Evolutionary conservation across 139 green algal genomes (phyloP).

Genomic region (Mesostigma viride): DNA sequence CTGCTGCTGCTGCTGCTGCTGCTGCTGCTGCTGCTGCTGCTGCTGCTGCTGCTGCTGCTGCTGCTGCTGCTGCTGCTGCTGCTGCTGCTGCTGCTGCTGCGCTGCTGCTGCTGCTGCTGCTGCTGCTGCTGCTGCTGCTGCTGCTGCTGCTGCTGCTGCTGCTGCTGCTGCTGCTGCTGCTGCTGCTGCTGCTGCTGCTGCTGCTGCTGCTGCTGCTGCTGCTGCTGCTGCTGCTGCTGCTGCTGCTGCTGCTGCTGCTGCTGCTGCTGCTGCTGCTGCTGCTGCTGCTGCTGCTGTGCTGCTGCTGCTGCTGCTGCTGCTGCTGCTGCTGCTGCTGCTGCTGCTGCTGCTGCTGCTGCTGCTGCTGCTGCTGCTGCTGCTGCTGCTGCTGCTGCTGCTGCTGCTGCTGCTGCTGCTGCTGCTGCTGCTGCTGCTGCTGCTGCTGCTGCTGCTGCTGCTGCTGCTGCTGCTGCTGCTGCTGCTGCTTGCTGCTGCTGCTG

Average conservation of each 20-base stretch:
- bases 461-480: neutral
- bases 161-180: slow-evolving; percentile 1
- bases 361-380: slow-evolving; percentile 1
- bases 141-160: slow-evolving; percentile 1
- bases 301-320: neutral
- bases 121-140: slow-evolving; percentile 1
- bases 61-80: neutral
- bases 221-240: neutral
- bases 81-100: neutral
- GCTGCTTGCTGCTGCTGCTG: no score
- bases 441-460: neutral
- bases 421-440: neutral
- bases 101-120: neutral
- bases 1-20: neutral
- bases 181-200: neutral
- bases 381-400: neutral
- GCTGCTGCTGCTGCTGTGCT: no score
- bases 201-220: neutral
- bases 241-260: neutral
- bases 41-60: neutral
- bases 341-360: slow-evolving; percentile 1
- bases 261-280: neutral
- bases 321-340: slow-evolving; percentile 1
- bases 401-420: neutral
- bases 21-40: neutral